These are phyloP conservation scores for Zea mays DNA, from an alignment of 176 grass and related monocot genomes.

Conservation along the genomic window DNA sequence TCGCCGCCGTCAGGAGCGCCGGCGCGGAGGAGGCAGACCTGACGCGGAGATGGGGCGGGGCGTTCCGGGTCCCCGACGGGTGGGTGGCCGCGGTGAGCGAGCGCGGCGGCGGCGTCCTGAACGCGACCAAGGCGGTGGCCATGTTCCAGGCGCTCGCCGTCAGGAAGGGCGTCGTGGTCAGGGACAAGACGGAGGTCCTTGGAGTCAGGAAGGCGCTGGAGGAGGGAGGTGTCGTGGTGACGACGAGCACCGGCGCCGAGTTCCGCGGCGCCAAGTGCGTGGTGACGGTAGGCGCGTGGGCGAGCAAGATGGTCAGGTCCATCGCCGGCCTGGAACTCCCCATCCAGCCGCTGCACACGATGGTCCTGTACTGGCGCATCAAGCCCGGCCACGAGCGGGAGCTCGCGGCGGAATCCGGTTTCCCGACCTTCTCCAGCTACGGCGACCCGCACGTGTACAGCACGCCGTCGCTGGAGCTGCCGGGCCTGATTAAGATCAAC, in stretches of 20 bases:
- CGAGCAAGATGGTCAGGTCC: constrained; percentile 33
- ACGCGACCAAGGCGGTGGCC: constrained; percentile 74
- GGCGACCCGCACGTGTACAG: constrained; percentile 62
- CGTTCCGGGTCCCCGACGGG: constrained; percentile 46
- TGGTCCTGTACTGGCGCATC: constrained; percentile 67
- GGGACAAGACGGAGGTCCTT: constrained; percentile 54
- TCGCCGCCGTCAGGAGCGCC: constrained; percentile 18
- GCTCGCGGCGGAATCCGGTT: constrained; percentile 40
- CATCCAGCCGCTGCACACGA: constrained; percentile 51
- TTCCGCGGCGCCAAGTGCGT: constrained; percentile 51
- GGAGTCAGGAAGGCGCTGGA: constrained; percentile 26
- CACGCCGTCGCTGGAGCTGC: constrained; percentile 71
- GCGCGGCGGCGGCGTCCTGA: constrained; percentile 47
- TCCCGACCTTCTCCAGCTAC: constrained; percentile 76
- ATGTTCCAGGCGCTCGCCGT: constrained; percentile 77
- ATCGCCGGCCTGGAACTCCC: constrained; percentile 41
- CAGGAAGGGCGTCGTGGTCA: constrained; percentile 51
- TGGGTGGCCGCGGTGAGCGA: constrained; percentile 56
- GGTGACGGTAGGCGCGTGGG: constrained; percentile 57
- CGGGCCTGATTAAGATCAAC: constrained; percentile 73
- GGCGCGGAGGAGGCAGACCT: constrained; percentile 12
- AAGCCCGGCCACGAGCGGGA: constrained; percentile 40
- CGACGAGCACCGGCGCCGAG: constrained; percentile 29
- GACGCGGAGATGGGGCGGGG: constrained; percentile 41
- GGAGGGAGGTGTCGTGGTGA: constrained; percentile 25